phyloP scores from a whole-genome alignment of 1,284 basidiomycete genomes.

The Malassezia vespertilionis region DNA sequence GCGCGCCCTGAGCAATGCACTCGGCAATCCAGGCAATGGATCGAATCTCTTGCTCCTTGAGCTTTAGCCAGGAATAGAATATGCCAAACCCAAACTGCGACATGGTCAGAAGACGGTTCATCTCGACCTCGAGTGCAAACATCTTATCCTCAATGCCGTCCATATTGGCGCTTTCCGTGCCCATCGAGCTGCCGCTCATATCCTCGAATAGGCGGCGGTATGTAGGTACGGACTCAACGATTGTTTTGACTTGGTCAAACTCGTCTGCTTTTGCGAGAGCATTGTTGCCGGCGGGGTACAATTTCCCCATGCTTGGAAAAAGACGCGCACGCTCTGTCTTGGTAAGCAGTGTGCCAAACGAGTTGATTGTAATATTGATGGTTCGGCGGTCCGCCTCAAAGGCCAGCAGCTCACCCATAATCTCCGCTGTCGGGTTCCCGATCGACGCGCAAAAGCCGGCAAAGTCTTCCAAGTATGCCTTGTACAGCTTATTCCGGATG shows the following conservation, averaged over 20 bases:
- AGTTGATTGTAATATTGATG: constrained; percentile 99
- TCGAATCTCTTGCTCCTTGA: constrained; percentile 98
- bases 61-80: constrained; percentile 48
- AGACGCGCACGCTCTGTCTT: constrained; percentile 94
- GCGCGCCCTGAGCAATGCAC: constrained; percentile 47
- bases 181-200: constrained; percentile 12
- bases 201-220: constrained; percentile 78
- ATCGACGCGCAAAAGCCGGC: constrained; percentile 69
- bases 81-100: constrained; percentile 43
- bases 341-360: constrained; percentile 83
- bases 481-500: constrained; percentile 99
- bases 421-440: constrained; percentile 51
- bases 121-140: constrained; percentile 80
- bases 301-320: constrained; percentile 82
- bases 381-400: constrained; percentile 96
- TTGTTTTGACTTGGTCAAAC: constrained; percentile 77
- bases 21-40: constrained; percentile 96
- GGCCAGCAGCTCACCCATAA: constrained; percentile 59
- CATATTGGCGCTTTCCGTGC: constrained; percentile 51
- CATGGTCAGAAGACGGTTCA: constrained; percentile 44
- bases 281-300: constrained; percentile 94
- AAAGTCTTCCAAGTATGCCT: constrained; percentile 97
- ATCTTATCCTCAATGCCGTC: constrained; percentile 77
- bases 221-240: constrained; percentile 77
- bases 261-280: constrained; percentile 87